Conservation (phyloP, 2,329 filamentous ascomycete genomes). For the Nemania sp. region DNA sequence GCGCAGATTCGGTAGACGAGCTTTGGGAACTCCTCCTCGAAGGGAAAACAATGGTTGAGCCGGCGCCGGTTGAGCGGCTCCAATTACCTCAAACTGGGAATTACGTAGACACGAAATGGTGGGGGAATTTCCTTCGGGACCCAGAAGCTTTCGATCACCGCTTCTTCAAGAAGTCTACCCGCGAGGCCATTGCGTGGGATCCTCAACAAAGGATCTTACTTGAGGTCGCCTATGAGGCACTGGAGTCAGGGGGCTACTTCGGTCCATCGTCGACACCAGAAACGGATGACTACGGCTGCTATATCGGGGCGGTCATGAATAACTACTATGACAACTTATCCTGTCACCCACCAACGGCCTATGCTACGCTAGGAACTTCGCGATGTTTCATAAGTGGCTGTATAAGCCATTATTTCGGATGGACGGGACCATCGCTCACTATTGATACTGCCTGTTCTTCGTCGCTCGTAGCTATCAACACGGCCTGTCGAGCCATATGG, state of each 20-base stretch:
- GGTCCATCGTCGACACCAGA: neutral
- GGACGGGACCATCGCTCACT: conserved; percentile 50
- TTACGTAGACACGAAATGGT: conserved; percentile 27
- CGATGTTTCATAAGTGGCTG: conserved; percentile 47
- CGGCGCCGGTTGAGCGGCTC: conserved; percentile 20
- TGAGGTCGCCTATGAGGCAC: conserved; percentile 20
- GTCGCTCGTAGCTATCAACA: neutral
- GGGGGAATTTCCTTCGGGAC: conserved; percentile 47
- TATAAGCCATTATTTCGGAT: conserved; percentile 52
- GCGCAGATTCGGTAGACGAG: conserved; percentile 48
- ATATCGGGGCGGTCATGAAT: conserved; percentile 2
- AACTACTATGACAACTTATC: conserved; percentile 25
- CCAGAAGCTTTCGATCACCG: conserved; percentile 39
- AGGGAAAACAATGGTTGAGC: conserved; percentile 17
- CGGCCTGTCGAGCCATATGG: conserved; percentile 44
- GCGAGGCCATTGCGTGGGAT: conserved; percentile 44
- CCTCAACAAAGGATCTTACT: conserved; percentile 16
- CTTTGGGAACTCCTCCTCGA: conserved; percentile 51
- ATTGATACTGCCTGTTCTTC: conserved; percentile 55
- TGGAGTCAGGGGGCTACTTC: conserved; percentile 26
- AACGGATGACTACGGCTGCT: conserved; percentile 7
- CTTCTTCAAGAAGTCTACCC: conserved; percentile 49
- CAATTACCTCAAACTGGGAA: neutral
- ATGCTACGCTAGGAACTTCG: conserved; percentile 41
- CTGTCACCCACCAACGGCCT: conserved; percentile 8